phyloP scores from a whole-genome alignment of 2,329 filamentous ascomycete species.

The Fusarium sambucinum region DNA sequence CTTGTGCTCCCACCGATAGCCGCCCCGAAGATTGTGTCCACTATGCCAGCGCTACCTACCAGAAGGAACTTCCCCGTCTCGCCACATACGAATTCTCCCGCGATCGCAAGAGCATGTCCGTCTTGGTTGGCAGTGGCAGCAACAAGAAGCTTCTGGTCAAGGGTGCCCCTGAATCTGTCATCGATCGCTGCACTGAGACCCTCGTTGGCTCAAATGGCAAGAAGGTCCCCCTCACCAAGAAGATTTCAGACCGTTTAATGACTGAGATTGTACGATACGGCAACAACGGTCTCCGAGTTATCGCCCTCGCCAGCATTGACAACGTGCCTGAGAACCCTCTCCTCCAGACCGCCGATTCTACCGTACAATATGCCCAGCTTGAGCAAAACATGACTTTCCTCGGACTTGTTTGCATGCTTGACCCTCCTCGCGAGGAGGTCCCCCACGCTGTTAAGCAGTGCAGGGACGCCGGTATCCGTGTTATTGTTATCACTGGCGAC shows the following conservation, averaged over 20 bases:
- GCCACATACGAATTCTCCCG: conserved; percentile 97
- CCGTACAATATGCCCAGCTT: conserved; percentile 84
- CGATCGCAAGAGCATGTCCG: conserved; percentile 99
- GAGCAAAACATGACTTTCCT: conserved; percentile 96
- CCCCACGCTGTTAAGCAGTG: conserved; percentile 87
- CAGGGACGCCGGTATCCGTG: conserved; percentile 91
- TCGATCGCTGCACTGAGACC: conserved; percentile 89
- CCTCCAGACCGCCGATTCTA: conserved; percentile 80
- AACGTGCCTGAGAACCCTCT: conserved; percentile 78
- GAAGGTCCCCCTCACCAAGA: conserved; percentile 77
- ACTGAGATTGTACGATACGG: conserved; percentile 90
- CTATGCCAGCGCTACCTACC: conserved; percentile 86
- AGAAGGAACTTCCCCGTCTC: conserved; percentile 77
- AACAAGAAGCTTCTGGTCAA: conserved; percentile 91
- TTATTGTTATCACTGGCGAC: conserved; percentile 98
- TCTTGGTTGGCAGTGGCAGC: conserved; percentile 79
- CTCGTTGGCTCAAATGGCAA: conserved; percentile 83
- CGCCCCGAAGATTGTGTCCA: conserved; percentile 76
- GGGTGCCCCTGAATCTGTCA: conserved; percentile 92
- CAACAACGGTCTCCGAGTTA: conserved; percentile 91
- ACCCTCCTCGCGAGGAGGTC: conserved; percentile 94
- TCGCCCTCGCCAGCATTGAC: conserved; percentile 88
- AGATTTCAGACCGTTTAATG: conserved; percentile 76
- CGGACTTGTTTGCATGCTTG: conserved; percentile 94
- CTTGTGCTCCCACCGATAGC: conserved; percentile 70